Conservation (phyloP, 116 monocot genomes). For the Cymodocea nodosa region DNA sequence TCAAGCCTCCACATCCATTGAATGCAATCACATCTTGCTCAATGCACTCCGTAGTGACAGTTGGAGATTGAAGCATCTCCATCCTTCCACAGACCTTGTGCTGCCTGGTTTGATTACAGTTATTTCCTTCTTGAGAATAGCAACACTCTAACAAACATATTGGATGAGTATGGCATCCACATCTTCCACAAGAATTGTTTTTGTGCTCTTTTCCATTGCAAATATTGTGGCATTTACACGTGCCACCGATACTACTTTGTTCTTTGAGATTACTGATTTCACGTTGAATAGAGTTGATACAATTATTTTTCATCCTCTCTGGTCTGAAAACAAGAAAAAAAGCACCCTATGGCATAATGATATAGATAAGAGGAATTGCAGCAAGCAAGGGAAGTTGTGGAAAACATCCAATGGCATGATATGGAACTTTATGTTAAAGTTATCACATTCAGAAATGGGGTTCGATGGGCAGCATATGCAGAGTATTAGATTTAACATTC, state of each 20-base stretch:
- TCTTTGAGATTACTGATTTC: conserved; percentile 21
- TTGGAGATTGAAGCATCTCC: conserved; percentile 10
- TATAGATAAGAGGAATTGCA: too few species aligned
- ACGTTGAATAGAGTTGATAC: conserved; percentile 8
- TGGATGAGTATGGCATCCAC: conserved; percentile 20
- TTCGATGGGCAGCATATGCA: too few species aligned
- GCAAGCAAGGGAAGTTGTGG: too few species aligned
- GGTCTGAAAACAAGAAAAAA: conserved; percentile 13
- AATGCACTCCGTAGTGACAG: conserved; percentile 12
- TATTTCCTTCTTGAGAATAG: conserved; percentile 5
- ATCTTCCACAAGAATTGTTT: conserved; percentile 14
- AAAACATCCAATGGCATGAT: too few species aligned
- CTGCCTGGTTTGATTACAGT: conserved; percentile 13
- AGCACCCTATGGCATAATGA: neutral
- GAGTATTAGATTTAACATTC: too few species aligned
- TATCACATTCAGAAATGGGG: too few species aligned
- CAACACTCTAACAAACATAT: conserved; percentile 22
- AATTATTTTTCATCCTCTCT: conserved; percentile 15
- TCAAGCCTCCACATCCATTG: conserved; percentile 25
- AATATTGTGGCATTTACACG: neutral
- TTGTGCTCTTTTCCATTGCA: conserved; percentile 6
- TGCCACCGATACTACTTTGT: neutral
- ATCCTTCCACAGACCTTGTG: conserved; percentile 11
- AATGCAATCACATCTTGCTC: conserved; percentile 12
- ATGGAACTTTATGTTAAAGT: too few species aligned